Evolutionary conservation across 1,284 basidiomycete species (phyloP).

Genomic region (Wallemia ichthyophaga): DNA sequence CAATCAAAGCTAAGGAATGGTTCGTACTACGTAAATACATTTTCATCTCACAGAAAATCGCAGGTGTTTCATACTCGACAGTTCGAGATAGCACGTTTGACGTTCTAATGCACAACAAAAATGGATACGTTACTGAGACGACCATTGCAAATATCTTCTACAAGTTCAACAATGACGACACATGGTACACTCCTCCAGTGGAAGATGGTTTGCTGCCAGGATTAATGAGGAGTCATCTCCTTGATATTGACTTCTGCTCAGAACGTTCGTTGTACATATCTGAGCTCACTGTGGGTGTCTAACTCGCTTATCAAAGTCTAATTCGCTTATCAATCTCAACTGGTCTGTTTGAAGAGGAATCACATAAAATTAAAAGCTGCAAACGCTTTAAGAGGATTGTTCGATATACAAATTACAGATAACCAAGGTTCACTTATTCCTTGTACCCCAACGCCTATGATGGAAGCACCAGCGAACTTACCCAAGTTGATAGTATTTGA

Average conservation of each 20-base stretch:
- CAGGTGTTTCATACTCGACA: neutral
- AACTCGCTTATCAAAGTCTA: too few species aligned
- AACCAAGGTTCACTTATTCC: neutral
- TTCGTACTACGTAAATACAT: neutral
- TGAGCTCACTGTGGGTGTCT: too few species aligned
- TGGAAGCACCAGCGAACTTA: conserved; percentile 1
- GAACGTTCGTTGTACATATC: neutral
- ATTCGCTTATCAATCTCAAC: neutral
- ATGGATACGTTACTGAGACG: neutral
- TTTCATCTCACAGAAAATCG: neutral
- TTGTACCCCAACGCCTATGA: neutral
- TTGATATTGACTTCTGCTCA: neutral
- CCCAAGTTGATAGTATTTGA: conserved; percentile 12
- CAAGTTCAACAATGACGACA: neutral
- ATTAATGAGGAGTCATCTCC: neutral
- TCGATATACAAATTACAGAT: neutral
- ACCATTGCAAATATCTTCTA: neutral
- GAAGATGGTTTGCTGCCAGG: neutral
- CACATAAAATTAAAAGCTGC: neutral
- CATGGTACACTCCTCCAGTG: neutral
- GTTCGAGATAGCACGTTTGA: neutral
- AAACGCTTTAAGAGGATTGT: neutral
- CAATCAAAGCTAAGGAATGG: neutral
- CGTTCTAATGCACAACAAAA: neutral
- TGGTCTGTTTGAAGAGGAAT: neutral